A percentile compares a stretch with the other conserved stretches of the same genome.
Evolutionary conservation across 208 protist species (phyloP).

Genomic region (Lotmaria passim): DNA sequence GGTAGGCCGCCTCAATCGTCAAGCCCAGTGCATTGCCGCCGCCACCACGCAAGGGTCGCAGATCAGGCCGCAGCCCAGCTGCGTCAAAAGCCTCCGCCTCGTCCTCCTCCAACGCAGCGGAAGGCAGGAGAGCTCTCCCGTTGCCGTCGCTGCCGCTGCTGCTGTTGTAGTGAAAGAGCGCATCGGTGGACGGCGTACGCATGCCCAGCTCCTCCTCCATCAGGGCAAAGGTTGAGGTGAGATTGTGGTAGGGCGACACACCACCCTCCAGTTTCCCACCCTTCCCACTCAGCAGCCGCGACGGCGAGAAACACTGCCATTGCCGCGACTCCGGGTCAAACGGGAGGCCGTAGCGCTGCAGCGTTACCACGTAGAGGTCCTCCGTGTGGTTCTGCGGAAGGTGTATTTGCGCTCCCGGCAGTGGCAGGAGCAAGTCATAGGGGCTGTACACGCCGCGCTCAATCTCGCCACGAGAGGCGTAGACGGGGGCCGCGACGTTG

Average conservation of each 20-base stretch:
- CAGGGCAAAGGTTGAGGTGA: slow-evolving; percentile 64
- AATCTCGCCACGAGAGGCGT: slow-evolving; percentile 52
- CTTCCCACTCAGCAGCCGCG: neutral
- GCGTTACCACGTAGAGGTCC: slow-evolving; percentile 82
- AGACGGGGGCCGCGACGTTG: slow-evolving; percentile 15
- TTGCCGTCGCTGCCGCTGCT: slow-evolving; percentile 1
- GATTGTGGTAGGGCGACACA: slow-evolving; percentile 61
- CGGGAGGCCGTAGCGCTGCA: slow-evolving; percentile 77
- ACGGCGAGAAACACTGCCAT: slow-evolving; percentile 77
- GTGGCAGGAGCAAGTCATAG: slow-evolving; percentile 79
- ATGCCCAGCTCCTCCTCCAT: slow-evolving; percentile 79
- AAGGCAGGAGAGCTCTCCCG: neutral
- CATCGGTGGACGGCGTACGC: slow-evolving; percentile 42
- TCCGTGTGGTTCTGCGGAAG: slow-evolving; percentile 89
- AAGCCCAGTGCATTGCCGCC: slow-evolving; percentile 60
- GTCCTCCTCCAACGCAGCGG: neutral
- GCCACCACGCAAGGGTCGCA: slow-evolving; percentile 24
- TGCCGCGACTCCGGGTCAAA: slow-evolving; percentile 82
- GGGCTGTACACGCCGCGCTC: slow-evolving; percentile 57
- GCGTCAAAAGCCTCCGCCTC: slow-evolving; percentile 29
- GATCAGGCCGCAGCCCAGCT: slow-evolving; percentile 32
- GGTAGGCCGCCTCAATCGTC: slow-evolving; percentile 44
- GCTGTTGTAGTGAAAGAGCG: slow-evolving; percentile 9
- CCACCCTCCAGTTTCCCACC: slow-evolving; percentile 1
- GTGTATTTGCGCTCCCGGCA: slow-evolving; percentile 71